A percentile compares a stretch with the other conserved stretches of the same genome.
phyloP scores from a whole-genome alignment of 2,329 filamentous ascomycete genomes.

The Epichloe sylvatica region DNA sequence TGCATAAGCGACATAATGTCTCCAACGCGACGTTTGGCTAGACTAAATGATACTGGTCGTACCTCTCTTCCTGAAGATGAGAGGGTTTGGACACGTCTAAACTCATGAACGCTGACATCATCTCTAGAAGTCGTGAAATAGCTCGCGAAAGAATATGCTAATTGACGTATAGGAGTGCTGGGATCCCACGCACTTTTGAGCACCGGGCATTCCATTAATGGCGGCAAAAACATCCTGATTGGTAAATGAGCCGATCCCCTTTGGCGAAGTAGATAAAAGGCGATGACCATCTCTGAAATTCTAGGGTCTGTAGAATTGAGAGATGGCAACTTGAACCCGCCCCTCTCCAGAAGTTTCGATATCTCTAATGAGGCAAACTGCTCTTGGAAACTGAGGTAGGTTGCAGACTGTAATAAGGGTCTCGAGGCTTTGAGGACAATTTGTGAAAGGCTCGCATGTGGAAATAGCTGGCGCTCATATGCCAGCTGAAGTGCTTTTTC shows the following conservation, averaged over 20 bases:
- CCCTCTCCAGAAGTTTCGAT: neutral
- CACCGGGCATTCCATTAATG: constrained; percentile 45
- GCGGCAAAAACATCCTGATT: constrained; percentile 47
- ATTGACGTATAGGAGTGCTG: constrained; percentile 32
- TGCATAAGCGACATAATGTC: constrained; percentile 9
- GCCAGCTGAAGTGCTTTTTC: constrained; percentile 19
- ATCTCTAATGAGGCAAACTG: neutral
- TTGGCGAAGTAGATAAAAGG: constrained; percentile 9
- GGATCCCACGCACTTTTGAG: constrained; percentile 44
- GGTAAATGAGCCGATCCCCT: neutral
- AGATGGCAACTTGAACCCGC: neutral
- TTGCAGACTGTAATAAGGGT: constrained; percentile 2
- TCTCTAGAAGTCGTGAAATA: neutral
- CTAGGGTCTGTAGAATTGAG: constrained; percentile 22
- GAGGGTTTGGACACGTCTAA: constrained; percentile 20
- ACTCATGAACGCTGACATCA: constrained; percentile 20
- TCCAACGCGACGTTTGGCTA: constrained; percentile 4
- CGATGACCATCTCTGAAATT: constrained; percentile 24
- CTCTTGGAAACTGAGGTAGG: constrained; percentile 10
- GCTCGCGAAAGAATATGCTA: constrained; percentile 37
- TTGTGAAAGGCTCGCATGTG: constrained; percentile 17
- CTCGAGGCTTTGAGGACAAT: constrained; percentile 16
- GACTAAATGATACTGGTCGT: constrained; percentile 6
- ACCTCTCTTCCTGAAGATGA: constrained; percentile 17
- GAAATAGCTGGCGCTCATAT: constrained; percentile 20